phyloP scores from a whole-genome alignment of 352 stramenopile species.

The Globisporangium cederbergense region DNA sequence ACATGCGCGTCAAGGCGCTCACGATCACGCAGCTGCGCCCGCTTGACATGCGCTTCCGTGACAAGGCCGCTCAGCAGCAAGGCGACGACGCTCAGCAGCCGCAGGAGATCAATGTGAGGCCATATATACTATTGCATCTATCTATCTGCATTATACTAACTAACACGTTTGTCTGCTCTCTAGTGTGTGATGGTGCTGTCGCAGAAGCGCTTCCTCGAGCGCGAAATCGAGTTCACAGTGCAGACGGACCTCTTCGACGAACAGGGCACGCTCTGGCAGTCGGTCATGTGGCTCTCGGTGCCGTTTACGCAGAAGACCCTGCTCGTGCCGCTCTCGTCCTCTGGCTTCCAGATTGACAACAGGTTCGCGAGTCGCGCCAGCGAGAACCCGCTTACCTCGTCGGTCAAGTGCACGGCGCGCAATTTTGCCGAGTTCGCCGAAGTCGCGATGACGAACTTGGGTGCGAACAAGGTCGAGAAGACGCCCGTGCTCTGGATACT shows the following conservation, averaged over 20 bases:
- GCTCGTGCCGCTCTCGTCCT: conserved; percentile 43
- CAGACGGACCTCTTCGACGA: conserved; percentile 78
- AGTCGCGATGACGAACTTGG: conserved; percentile 46
- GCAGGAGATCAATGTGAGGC: conserved; percentile 40
- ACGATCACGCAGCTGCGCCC: conserved; percentile 70
- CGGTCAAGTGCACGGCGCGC: conserved; percentile 40
- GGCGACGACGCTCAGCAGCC: conserved; percentile 18
- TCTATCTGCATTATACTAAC: conserved; percentile 4
- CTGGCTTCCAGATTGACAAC: conserved; percentile 36
- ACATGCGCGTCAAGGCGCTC: conserved; percentile 61
- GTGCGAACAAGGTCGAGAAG: conserved; percentile 20
- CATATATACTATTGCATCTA: conserved; percentile 4
- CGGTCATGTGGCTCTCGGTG: conserved; percentile 52
- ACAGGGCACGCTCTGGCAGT: conserved; percentile 75
- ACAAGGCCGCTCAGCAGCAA: conserved; percentile 18
- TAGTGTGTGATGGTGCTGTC: conserved; percentile 78
- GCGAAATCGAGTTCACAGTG: conserved; percentile 68
- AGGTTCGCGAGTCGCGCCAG: conserved; percentile 24
- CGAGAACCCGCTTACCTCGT: conserved; percentile 15
- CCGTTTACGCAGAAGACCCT: conserved; percentile 62
- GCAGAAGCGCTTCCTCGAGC: conserved; percentile 67
- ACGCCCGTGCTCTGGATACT: conserved; percentile 63
- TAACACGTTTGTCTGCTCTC: conserved; percentile 1
- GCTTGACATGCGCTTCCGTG: conserved; percentile 66
- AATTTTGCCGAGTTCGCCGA: conserved; percentile 54